A percentile compares a stretch with the other conserved stretches of the same genome.
Evolutionary conservation across 371 early-diverging fungal genomes (phyloP).

Genomic region (Mucor saturninus): DNA sequence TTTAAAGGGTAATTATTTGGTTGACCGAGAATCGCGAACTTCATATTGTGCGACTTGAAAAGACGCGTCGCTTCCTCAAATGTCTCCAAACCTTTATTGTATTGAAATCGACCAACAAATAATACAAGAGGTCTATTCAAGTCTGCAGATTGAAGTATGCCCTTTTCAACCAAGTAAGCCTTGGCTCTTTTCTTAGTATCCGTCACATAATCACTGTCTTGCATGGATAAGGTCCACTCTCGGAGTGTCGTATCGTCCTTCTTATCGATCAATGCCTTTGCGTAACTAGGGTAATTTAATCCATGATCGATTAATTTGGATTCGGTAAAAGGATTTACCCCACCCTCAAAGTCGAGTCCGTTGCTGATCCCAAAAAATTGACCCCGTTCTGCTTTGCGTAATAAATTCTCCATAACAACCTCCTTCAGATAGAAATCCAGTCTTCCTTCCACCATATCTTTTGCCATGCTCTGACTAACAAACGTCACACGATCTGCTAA

Average conservation of each 20-base stretch:
- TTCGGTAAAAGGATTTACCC: slow-evolving; percentile 61
- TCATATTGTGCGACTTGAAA: slow-evolving; percentile 48
- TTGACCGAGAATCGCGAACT: slow-evolving; percentile 66
- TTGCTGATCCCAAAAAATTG: slow-evolving; percentile 69
- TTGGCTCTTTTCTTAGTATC: slow-evolving; percentile 60
- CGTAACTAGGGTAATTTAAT: slow-evolving; percentile 49
- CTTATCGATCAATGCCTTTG: slow-evolving; percentile 27
- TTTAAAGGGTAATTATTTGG: slow-evolving; percentile 61
- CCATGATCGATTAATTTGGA: slow-evolving; percentile 35
- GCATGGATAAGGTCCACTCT: slow-evolving; percentile 28
- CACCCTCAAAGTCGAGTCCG: slow-evolving; percentile 56
- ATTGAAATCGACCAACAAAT: slow-evolving; percentile 67
- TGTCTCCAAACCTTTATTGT: slow-evolving; percentile 63
- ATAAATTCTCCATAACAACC: slow-evolving; percentile 58
- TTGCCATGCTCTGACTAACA: slow-evolving; percentile 64
- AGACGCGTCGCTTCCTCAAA: slow-evolving; percentile 48
- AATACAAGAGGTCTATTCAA: slow-evolving; percentile 56
- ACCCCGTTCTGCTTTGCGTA: slow-evolving; percentile 51
- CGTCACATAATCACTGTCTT: slow-evolving; percentile 39
- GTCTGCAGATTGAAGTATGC: slow-evolving; percentile 47
- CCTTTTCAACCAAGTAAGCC: slow-evolving; percentile 53
- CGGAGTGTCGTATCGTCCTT: neutral
- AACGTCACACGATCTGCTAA: slow-evolving; percentile 62
- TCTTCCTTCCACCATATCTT: slow-evolving; percentile 63
- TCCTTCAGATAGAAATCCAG: slow-evolving; percentile 67